These are phyloP conservation scores for Cyclotella distinguenda DNA, from an alignment of 108 stramenopile species.

Conservation along the genomic window DNA sequence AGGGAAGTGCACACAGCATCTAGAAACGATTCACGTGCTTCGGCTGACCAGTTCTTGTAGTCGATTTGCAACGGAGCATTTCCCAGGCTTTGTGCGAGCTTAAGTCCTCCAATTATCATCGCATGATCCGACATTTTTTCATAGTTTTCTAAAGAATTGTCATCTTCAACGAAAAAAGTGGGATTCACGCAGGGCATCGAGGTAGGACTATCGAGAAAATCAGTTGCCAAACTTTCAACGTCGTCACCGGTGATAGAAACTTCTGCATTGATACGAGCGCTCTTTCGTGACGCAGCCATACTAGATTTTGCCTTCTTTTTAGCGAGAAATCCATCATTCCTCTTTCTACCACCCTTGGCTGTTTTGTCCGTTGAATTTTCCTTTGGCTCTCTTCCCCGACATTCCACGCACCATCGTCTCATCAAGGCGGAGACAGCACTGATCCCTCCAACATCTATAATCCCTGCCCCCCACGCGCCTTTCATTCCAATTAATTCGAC, in stretches of 20 bases:
- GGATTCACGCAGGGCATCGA: not conserved
- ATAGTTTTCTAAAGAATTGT: not conserved
- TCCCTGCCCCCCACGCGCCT: conserved; percentile 70
- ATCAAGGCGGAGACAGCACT: conserved; percentile 60
- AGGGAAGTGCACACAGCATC: conserved; percentile 54
- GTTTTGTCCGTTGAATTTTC: conserved; percentile 12
- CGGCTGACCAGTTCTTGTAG: conserved; percentile 68
- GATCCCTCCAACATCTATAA: conserved; percentile 64
- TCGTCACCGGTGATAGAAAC: conserved; percentile 12
- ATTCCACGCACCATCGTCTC: conserved; percentile 67
- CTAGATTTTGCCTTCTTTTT: conserved; percentile 10
- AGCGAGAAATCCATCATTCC: conserved; percentile 2
- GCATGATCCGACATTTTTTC: conserved; percentile 25
- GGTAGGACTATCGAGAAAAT: not conserved
- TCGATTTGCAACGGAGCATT: conserved; percentile 49
- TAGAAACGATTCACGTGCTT: conserved; percentile 60
- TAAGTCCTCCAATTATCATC: conserved; percentile 31
- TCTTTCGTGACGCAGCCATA: conserved; percentile 3
- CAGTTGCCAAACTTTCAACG: conserved; percentile 3
- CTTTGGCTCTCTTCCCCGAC: conserved; percentile 27
- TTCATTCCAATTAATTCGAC: conserved; percentile 51
- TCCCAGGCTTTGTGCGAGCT: conserved; percentile 27
- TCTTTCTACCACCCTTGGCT: not conserved
- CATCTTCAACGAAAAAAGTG: conserved; percentile 17
- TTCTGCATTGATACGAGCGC: conserved; percentile 24